Base-by-base conservation (phyloP, 805 yeast species). In the Candida boleticola region DNA sequence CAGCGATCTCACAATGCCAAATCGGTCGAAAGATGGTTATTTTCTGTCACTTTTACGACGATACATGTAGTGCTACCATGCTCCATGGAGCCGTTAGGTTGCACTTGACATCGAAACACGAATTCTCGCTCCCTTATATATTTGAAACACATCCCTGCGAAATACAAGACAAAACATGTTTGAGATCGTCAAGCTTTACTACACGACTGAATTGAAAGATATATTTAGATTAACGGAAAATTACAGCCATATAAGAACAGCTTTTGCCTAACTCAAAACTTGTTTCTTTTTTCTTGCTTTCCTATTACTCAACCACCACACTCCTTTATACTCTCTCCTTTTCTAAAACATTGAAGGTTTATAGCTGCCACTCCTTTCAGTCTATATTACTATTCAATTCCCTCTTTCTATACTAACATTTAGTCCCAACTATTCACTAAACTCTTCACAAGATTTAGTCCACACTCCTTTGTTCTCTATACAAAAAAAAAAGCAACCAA, bases 311-410 rank as follows among this genome's bases (percentile, higher is more conserved):
- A 7, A 7, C 11, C 7, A 23, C 11, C 11, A 7, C 27, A 23
- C 11, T 23, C 7, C 27, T 23, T 23, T 23, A 23, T 23, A 23
- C n/a, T 23, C 27, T 23, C 27, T 23, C 27, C 27, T 23, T n/a
- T n/a, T n/a, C n/a, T n/a, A n/a, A n/a, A n/a, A n/a, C n/a, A n/a
- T n/a, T n/a, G n/a, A n/a, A n/a, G n/a, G 27, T 23, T 23, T 7
- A 23, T 11, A 27, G n/a, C 39, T 36, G 39, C 39, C 39, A 36
- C 39, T 36, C 39, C 26, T 36, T 36, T 36, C 39, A 36, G 39
- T 36, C 14, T 17, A 6, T 14, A 17, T 10, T 9, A 23, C 7
- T 11, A 23, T 23, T 23, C 27, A n/a, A n/a, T n/a, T n/a, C n/a
- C n/a, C n/a, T n/a, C n/a, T n/a, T n/a, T n/a, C n/a, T n/a, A n/a